Evolutionary conservation across 805 yeast species (phyloP).

Genomic region (Tetrapisispora phaffii): DNA sequence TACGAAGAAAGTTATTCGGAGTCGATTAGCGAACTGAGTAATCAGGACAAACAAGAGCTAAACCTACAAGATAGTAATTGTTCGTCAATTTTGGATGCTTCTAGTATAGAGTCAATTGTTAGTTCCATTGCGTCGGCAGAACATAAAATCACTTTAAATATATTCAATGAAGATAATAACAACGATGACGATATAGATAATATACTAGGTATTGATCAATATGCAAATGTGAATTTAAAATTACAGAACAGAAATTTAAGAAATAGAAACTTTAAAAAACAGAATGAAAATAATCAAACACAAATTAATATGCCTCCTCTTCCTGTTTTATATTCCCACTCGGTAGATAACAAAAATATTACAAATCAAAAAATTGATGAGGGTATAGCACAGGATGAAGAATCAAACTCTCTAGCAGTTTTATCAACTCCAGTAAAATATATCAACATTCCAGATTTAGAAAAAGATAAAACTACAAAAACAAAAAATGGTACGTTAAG

Average conservation of each 20-base stretch:
- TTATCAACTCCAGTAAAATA: slow-evolving; percentile 22
- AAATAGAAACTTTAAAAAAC: neutral
- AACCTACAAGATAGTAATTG: neutral
- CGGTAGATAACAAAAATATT: neutral
- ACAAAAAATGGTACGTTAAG: slow-evolving; percentile 13
- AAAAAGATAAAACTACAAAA: slow-evolving; percentile 10
- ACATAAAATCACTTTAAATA: slow-evolving; percentile 22
- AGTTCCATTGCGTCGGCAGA: slow-evolving; percentile 23
- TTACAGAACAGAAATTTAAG: slow-evolving; percentile 21
- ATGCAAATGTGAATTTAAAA: slow-evolving; percentile 27
- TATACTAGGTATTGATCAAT: slow-evolving; percentile 23
- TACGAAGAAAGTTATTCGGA: slow-evolving; percentile 5
- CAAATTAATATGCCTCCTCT: neutral
- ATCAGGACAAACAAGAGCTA: neutral
- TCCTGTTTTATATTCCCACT: neutral
- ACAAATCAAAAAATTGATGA: neutral
- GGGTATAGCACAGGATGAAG: neutral
- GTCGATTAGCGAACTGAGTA: slow-evolving; percentile 1
- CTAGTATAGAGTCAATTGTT: slow-evolving; percentile 7
- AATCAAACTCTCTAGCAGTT: slow-evolving; percentile 14
- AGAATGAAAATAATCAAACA: neutral
- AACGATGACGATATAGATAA: slow-evolving; percentile 14
- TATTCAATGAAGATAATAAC: neutral
- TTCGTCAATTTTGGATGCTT: neutral
- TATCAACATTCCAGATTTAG: slow-evolving; percentile 22